Evolutionary conservation across 257 asterid species (phyloP).

Genomic region (Jasminum sambac): DNA sequence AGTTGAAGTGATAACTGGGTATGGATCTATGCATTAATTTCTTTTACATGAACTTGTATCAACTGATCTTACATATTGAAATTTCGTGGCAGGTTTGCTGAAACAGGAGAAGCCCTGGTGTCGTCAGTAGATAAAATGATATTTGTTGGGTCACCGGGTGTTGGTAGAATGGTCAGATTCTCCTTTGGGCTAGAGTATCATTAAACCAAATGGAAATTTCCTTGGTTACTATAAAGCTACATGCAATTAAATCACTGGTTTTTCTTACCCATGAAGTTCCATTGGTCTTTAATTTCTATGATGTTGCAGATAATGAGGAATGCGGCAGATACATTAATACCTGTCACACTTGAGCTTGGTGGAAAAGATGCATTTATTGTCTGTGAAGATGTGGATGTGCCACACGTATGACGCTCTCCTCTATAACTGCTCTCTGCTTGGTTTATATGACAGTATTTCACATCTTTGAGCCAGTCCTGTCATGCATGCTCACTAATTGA

Average conservation of each 20-base stretch:
- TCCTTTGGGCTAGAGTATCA: slow-evolving; percentile 12
- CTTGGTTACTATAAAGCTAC: slow-evolving; percentile 3
- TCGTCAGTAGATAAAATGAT: slow-evolving; percentile 90
- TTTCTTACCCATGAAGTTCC: slow-evolving; percentile 18
- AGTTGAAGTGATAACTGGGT: slow-evolving; percentile 98
- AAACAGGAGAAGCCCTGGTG: slow-evolving; percentile 96
- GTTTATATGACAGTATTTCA: slow-evolving; percentile 18
- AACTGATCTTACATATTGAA: slow-evolving; percentile 26
- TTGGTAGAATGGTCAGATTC: slow-evolving; percentile 80
- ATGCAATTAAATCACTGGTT: not conserved
- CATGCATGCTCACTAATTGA: slow-evolving; percentile 17
- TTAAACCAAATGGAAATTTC: slow-evolving; percentile 12
- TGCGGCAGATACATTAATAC: slow-evolving; percentile 84
- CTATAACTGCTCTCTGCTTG: slow-evolving; percentile 16
- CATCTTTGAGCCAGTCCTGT: slow-evolving; percentile 2
- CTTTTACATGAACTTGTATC: slow-evolving; percentile 23
- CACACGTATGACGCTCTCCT: slow-evolving; percentile 59
- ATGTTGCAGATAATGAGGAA: slow-evolving; percentile 80
- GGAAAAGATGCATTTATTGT: slow-evolving; percentile 98
- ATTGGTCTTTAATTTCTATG: slow-evolving; percentile 1
- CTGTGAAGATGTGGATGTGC: slow-evolving; percentile 90
- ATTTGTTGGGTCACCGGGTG: slow-evolving; percentile 98
- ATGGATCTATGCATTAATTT: slow-evolving; percentile 30
- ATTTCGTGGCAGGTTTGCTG: slow-evolving; percentile 77
- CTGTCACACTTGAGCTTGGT: slow-evolving; percentile 98